Conservation (phyloP, 306 rosid species). For the Aeschynomene evenia region DNA sequence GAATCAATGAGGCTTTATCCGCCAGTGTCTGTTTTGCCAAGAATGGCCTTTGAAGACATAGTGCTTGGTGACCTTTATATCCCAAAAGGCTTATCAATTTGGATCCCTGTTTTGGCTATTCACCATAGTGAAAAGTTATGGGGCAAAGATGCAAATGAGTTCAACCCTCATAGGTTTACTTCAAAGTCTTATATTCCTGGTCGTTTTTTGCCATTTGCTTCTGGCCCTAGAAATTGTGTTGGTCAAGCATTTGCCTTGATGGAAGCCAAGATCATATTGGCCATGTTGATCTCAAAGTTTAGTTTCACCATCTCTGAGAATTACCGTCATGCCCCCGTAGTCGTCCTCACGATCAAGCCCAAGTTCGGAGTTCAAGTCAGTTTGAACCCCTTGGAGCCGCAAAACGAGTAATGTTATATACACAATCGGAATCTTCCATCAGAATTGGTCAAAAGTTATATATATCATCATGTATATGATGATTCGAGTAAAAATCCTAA, state of each 20-base stretch:
- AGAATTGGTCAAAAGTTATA: too few relatives aligned
- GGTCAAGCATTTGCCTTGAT: slow-evolving; percentile 89
- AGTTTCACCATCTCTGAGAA: slow-evolving; percentile 63
- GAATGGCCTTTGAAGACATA: slow-evolving; percentile 90
- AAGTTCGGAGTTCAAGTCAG: slow-evolving; percentile 89
- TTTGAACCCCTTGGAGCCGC: slow-evolving; percentile 58
- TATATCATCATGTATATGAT: too few relatives aligned
- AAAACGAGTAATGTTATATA: background rate
- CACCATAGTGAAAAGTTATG: slow-evolving; percentile 83
- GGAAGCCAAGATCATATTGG: slow-evolving; percentile 92
- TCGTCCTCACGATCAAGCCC: slow-evolving; percentile 88
- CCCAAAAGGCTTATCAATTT: slow-evolving; percentile 88
- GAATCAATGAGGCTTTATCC: slow-evolving; percentile 91
- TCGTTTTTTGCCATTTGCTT: slow-evolving; percentile 80
- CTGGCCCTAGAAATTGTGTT: slow-evolving; percentile 86
- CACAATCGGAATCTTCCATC: too few relatives aligned
- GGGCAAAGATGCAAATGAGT: slow-evolving; percentile 93
- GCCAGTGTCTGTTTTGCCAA: slow-evolving; percentile 86
- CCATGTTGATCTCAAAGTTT: slow-evolving; percentile 70
- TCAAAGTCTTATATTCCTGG: slow-evolving; percentile 65
- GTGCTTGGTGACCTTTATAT: slow-evolving; percentile 74
- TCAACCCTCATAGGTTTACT: slow-evolving; percentile 83
- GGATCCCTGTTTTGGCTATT: slow-evolving; percentile 97
- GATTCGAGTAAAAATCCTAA: too few relatives aligned
- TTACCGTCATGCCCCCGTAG: slow-evolving; percentile 91